Evolutionary conservation across 78 protist species (phyloP), one percentile per base, ranked within the genome.

Genomic region (Dictyostelium firmibasis): DNA sequence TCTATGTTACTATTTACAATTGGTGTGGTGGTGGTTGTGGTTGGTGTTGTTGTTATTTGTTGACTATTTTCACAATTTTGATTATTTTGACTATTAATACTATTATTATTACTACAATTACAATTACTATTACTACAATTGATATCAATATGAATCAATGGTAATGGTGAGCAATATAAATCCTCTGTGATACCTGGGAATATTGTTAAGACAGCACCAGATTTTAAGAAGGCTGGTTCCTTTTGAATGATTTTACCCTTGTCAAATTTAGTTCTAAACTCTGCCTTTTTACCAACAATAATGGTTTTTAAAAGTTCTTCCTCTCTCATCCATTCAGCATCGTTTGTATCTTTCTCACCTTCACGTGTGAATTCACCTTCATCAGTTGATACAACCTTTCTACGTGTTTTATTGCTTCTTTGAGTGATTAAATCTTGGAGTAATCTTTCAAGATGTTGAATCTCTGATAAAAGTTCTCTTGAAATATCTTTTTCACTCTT

Each of bases 401-500:
- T 86, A 16, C 93, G 50, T 10, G 93, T 87, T 38, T 87, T 87
- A 20, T 50, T 87, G 10, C 81, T 87, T 76, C 93, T 76, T 43
- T 87, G 93, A 25, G 35, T 79, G 20, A 87, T 78, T 29, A 69
- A 69, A 62, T 87, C 93, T 64, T 87, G 93, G 8, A 87, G 44
- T 25, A 78, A 36, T 79, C 93, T 76, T 43, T 87, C 93, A 16
- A 87, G 62, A 20, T 53, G 29, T 29, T 87, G 85, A 64, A 87
- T 87, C 67, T 87, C 93, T 27, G n/a, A 8, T 31, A 87, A 44
- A 2, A 87, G 27, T 36, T 36, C 69, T 33, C 69, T 87, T 8
- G 47, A 23, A 8, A 29, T 27, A 27, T 87, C 93, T 29, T 78
- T 29, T 78, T 85, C 74, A 20, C 16, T 14, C 53, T 85, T n/a